Base-by-base conservation (phyloP, 2,329 filamentous ascomycete genomes). In the Ophiocordyceps polyrhachis-furcata region DNA sequence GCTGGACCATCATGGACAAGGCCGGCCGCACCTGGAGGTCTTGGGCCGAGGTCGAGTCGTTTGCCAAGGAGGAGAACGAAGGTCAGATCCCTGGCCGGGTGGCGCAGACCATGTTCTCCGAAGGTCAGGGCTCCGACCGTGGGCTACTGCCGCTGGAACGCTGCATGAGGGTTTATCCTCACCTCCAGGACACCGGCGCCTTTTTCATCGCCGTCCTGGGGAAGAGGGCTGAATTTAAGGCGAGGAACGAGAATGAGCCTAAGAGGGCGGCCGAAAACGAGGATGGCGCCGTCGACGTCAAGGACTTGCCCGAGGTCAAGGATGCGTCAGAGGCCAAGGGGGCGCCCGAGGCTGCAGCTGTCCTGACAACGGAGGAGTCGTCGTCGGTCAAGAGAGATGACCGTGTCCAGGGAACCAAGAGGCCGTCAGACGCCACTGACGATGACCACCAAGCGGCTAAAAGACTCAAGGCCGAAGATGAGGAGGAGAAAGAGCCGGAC, bases 141-240 rank as follows among this genome's bases (percentile, higher is more conserved):
- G 68, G 74, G 62, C 56, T 73, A 62, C 70, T 95, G 21, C 87
- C 87, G 15, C 72, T 96, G 17, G 84, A 95, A 55, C 76, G 83
- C 48, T 95, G 89, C 63, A 88, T 96, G 73, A 76, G 91, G 49
- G 79, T 98, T 7, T 98, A 96, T 60, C 84, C 88, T 31, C 91
- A 98, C 61, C 73, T 87, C 57, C 91, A 98, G 63, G 87, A 98
- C 55, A 98, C 91, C 3, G 91, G 91, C 46, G 89, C 83, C 20
- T 98, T 98, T 71, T 98, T 98, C 67, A 95, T 98, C 58, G 82
- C 87, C 0, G 88, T 95, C 0, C 66, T 98, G 17, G 83, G 95
- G 67, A 98, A 98, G 71, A 80, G 81, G 59, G 74, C 76, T 23
- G 91, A 95, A 51, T 87, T 93, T 59, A 82, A 74, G 58, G 81